These are phyloP conservation scores for Tulasnella sp. DNA, from an alignment of 768 basidiomycete species.

Conservation along the genomic window DNA sequence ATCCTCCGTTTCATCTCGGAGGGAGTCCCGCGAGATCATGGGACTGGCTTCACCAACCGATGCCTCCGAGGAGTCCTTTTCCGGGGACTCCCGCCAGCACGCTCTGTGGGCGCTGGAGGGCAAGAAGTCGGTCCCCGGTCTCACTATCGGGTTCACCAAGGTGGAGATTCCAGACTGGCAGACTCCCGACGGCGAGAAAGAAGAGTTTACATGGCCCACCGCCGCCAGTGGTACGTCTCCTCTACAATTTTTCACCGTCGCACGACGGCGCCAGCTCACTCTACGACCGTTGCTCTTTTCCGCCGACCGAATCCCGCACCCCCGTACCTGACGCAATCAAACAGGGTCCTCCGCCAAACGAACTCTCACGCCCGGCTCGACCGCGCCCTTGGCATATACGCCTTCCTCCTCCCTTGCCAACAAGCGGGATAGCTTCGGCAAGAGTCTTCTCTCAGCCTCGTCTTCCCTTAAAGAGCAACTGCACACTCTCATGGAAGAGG, in stretches of 20 bases:
- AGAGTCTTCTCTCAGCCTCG: conserved; percentile 48
- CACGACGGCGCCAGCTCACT: not conserved
- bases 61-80: conserved; percentile 46
- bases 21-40: conserved; percentile 89
- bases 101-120: conserved; percentile 88
- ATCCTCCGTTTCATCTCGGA: conserved; percentile 84
- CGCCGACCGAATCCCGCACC: conserved; percentile 14
- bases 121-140: conserved; percentile 50
- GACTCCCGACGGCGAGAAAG: conserved; percentile 53
- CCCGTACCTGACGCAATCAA: conserved; percentile 7
- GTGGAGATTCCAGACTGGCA: conserved; percentile 80
- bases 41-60: conserved; percentile 58
- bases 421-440: conserved; percentile 79
- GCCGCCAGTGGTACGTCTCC: not conserved
- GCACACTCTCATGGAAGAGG: conserved; percentile 75
- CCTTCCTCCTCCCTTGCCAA: conserved; percentile 45
- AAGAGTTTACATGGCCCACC: conserved; percentile 53
- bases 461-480: conserved; percentile 71
- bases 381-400: conserved; percentile 10
- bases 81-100: conserved; percentile 69
- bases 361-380: conserved; percentile 20
- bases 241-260: not conserved
- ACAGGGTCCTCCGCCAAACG: conserved; percentile 23
- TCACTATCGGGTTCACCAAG: conserved; percentile 48
- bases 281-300: conserved; percentile 11